Evolutionary conservation across 768 basidiomycete species (phyloP), one percentile per base, ranked within the genome.

Genomic region (Podaxis carcinomalis): DNA sequence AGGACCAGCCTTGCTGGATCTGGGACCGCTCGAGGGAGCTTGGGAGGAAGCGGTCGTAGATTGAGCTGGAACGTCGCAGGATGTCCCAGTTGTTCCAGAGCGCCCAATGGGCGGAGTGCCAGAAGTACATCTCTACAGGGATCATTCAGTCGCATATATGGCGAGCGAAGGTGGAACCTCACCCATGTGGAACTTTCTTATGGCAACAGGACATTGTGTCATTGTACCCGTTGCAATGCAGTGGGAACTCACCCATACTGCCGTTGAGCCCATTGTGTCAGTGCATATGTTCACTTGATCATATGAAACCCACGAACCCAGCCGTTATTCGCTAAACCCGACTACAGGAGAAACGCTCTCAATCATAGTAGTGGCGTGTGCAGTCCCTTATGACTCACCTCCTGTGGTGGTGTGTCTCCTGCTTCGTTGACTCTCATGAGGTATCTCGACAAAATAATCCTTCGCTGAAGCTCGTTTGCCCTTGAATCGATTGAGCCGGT

Each of bases 71-170:
- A 51, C 79, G 77, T 19, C 72, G 63, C n/a, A 85, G 77, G 42
- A 85, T 70, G 61, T 83, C 79, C 81, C 80, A 83, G 68, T 84
- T 82, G 64, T 79, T 79, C 84, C 84, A 86, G 5, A 84, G 75
- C 1, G 80, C 82, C 83, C 83, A 85, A 66, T 86, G 84, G 5
- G 75, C 75, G 57, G 73, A 70, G 65, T 86, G 85, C 85, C 83
- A 85, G 69, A 82, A 85, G 65, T 77, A 81, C 82, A 82, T 80
- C 64, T 86, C 75, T 73, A 52, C 5, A 14, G 9, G 47, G 21
- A 51, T 14, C 19, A 7, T 36, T 47, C 25, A 14, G 16, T 3
- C 21, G 19, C 11, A 16, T 42, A 44, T 16, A 25, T 5, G 25
- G 46, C 16, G 35, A 19, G 21, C 4, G 21, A 21, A 37, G 32